These are phyloP conservation scores for Rugonectria rugulosa DNA, from an alignment of 2,329 filamentous ascomycete genomes.

Conservation along the genomic window DNA sequence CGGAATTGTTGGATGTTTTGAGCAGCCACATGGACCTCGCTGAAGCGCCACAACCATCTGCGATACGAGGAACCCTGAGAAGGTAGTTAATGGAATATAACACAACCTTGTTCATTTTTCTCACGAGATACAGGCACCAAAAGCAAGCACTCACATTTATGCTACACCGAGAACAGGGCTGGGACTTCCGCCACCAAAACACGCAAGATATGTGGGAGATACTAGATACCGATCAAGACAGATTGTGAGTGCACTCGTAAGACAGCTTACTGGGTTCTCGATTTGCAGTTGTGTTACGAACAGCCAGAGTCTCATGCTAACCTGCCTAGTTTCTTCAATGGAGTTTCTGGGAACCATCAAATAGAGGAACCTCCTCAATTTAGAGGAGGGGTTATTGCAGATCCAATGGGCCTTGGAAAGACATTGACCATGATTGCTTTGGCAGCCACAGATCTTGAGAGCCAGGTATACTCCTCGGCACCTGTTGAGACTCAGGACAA, in stretches of 20 bases:
- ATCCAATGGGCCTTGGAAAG: conserved; percentile 56
- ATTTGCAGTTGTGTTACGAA: conserved; percentile 41
- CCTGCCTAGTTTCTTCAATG: neutral
- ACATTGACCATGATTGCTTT: conserved; percentile 53
- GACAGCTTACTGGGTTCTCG: neutral
- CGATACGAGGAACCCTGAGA: neutral
- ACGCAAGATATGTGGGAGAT: conserved; percentile 1
- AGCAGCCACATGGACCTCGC: neutral
- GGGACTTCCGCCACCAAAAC: neutral
- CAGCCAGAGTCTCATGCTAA: neutral
- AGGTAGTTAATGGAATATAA: neutral
- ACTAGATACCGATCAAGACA: neutral
- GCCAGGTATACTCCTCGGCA: neutral
- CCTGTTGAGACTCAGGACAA: conserved; percentile 36
- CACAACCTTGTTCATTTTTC: neutral
- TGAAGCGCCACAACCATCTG: neutral
- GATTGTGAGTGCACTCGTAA: neutral
- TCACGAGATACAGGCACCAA: neutral
- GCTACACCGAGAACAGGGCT: conserved; percentile 1
- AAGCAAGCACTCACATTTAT: conserved; percentile 9
- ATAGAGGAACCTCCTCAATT: conserved; percentile 44
- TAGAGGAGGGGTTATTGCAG: conserved; percentile 50
- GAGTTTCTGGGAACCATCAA: neutral
- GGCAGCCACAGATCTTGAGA: conserved; percentile 37
- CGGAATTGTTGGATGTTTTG: neutral